Base-by-base conservation (phyloP, 1,284 basidiomycete species). In the Heterobasidion occidentale region DNA sequence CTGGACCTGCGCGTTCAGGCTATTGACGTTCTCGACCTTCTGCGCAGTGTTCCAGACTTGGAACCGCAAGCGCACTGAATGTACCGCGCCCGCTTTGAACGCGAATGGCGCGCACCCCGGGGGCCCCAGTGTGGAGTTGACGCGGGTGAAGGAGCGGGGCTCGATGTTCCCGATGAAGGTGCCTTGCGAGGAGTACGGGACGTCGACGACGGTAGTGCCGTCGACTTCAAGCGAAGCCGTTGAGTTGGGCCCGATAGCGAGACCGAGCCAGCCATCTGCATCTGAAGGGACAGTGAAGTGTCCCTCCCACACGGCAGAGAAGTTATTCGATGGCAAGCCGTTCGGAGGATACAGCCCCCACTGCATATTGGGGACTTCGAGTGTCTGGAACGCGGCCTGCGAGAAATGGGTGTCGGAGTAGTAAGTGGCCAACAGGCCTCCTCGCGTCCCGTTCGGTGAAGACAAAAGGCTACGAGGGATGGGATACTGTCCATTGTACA, bases 221-320 rank as follows among this genome's bases (percentile, higher is more conserved):
- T 65, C 64, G 20, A 68, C 45, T 38, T 61, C 61, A 19, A 65
- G 61, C n/a, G 52, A 56, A 36, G 63, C 64, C 5, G 63, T 60
- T 33, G 56, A 60, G 49, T 64, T 62, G 6, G 63, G 55, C 35
- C 58, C 53, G 19, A 63, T 60, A 46, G 60, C 65, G 19, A 65
- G 62, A 36, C 64, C 65, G 46, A 66, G 46, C 60, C 59, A 66
- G 3, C 64, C 65, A 14, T 56, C 33, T 1, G 42, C 56, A 45
- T 63, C 61, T 6, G 64, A 61, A 7, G 67, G 66, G 7, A 66
- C 61, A 20, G 50, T 59, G 27, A 69, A 47, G 17, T 50, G 52
- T 44, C 67, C 67, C 59, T 69, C 67, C 66, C 67, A 69, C n/a
- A 65, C 61, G 5, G 60, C 65, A 51, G 66, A 67, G 53, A 69